phyloP scores from a whole-genome alignment of 352 stramenopile species.

The Phytopythium mirpurense region DNA sequence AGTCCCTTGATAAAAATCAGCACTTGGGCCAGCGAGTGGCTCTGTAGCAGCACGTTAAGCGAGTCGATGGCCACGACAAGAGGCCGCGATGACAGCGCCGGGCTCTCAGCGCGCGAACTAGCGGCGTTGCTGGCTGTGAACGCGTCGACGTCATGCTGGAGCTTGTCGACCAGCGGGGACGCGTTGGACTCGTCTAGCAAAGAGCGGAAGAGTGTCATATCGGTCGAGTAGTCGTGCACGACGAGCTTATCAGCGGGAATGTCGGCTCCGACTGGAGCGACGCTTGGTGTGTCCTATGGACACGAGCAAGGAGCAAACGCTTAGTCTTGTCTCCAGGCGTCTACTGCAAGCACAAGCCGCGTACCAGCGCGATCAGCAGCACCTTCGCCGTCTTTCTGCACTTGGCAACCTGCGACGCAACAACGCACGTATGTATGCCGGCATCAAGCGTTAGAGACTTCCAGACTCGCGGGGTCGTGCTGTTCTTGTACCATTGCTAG shows the following conservation, averaged over 20 bases:
- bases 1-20: constrained; percentile 37
- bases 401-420: constrained; percentile 1
- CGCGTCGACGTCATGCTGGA: constrained; percentile 24
- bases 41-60: constrained; percentile 54
- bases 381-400: constrained; percentile 26
- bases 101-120: not conserved
- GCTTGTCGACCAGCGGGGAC: constrained; percentile 17
- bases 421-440: too few species aligned
- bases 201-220: constrained; percentile 20
- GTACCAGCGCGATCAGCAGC: constrained; percentile 33
- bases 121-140: constrained; percentile 9
- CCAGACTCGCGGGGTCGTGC: too few species aligned
- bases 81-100: constrained; percentile 17
- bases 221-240: constrained; percentile 35
- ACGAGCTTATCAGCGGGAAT: constrained; percentile 25
- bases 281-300: constrained; percentile 4
- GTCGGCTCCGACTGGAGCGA: not conserved
- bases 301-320: not conserved
- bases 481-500: constrained; percentile 34
- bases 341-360: not conserved
- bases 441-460: too few species aligned
- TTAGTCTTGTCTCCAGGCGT: not conserved
- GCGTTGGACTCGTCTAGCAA: constrained; percentile 1
- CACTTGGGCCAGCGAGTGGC: constrained; percentile 33
- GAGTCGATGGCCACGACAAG: constrained; percentile 61